Evolutionary conservation across 345 rosid species (phyloP).

Genomic region (Aurinia saxatilis): DNA sequence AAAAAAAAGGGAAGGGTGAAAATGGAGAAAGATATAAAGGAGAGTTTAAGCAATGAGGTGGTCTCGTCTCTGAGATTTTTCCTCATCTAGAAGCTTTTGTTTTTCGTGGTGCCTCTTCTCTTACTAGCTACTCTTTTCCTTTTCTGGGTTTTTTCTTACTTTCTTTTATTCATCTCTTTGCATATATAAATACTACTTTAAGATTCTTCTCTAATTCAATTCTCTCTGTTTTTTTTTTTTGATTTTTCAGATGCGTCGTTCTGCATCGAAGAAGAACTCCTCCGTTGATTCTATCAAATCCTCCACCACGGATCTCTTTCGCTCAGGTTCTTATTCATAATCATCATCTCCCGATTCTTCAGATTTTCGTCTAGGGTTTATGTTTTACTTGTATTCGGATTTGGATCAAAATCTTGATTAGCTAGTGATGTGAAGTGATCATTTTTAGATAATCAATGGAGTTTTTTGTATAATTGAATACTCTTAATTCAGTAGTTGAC

Average conservation of each 20-base stretch:
- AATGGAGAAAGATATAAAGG: neutral
- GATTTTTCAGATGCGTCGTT: constrained; percentile 86
- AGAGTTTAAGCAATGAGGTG: constrained; percentile 12
- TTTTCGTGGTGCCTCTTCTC: constrained; percentile 20
- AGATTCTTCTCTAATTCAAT: neutral
- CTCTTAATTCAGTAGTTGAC: neutral
- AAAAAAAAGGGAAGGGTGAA: too few species aligned
- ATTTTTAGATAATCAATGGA: neutral
- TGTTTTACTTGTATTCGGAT: neutral
- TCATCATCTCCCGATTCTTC: neutral
- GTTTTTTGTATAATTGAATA: neutral
- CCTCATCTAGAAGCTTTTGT: constrained; percentile 2
- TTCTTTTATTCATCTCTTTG: neutral
- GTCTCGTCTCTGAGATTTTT: neutral
- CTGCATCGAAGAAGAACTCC: constrained; percentile 68
- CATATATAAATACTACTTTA: neutral
- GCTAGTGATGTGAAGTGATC: neutral
- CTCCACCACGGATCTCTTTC: constrained; percentile 83
- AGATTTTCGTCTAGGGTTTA: constrained; percentile 24
- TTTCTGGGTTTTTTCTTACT: constrained; percentile 1
- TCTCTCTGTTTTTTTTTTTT: neutral
- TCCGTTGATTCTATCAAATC: constrained; percentile 47
- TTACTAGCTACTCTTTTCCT: constrained; percentile 3
- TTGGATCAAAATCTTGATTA: neutral
- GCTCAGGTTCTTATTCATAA: constrained; percentile 50